Conservation (phyloP, 2,329 filamentous ascomycete genomes). For the Aspergillus sp. region DNA sequence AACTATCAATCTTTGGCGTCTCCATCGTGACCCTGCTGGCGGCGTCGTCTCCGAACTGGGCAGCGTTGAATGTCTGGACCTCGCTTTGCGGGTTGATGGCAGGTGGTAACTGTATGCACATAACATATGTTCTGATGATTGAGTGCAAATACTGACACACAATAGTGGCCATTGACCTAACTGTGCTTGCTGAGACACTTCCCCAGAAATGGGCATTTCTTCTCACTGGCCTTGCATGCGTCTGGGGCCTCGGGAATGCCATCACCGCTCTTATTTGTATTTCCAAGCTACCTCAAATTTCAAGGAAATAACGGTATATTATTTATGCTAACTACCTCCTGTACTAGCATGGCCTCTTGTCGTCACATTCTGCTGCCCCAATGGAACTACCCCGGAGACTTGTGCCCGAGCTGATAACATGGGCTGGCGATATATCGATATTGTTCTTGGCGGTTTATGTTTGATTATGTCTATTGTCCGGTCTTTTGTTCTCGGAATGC, state of each 20-base stretch:
- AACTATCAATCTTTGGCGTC: slow-evolving; percentile 9
- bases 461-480: slow-evolving; percentile 54
- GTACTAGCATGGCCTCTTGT: slow-evolving; percentile 28
- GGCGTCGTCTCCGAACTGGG: slow-evolving; percentile 7
- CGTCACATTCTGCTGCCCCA: slow-evolving; percentile 28
- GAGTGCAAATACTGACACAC: not conserved
- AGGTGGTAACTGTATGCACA: slow-evolving; percentile 22
- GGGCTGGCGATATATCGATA: slow-evolving; percentile 54
- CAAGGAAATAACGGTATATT: too few species aligned
- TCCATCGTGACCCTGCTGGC: slow-evolving; percentile 7
- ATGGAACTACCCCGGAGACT: slow-evolving; percentile 22
- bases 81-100: not conserved
- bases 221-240: not conserved
- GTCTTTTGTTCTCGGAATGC: slow-evolving; percentile 54
- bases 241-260: slow-evolving; percentile 39
- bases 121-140: too few species aligned
- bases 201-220: not conserved
- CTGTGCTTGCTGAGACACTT: not conserved
- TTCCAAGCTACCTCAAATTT: too few species aligned
- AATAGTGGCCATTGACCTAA: slow-evolving; percentile 19
- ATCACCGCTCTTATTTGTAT: not conserved
- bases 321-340: too few species aligned
- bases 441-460: slow-evolving; percentile 54
- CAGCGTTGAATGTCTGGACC: not conserved
- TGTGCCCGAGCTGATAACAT: slow-evolving; percentile 26